Base-by-base conservation (phyloP, 495 filamentous ascomycete species). In the Daldinia caldariorum region DNA sequence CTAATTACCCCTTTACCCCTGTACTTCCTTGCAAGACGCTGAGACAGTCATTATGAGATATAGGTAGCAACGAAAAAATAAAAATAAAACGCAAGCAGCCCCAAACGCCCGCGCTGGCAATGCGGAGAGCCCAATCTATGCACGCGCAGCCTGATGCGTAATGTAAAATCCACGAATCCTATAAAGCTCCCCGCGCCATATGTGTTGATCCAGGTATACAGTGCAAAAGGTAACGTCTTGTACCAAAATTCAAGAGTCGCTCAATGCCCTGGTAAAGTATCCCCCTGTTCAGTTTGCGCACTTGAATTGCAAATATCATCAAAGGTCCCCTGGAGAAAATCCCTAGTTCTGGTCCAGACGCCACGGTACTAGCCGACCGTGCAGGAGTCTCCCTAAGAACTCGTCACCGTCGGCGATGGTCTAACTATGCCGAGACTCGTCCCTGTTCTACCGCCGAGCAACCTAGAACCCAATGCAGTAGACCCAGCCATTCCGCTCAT, bases 371-470 rank as follows among this genome's bases (percentile, higher is more conserved):
- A 73, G 34, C 57, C 49, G 58, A 73, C 67, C 59, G 45, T 66
- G 37, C 71, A 73, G 58, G 71, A 2, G 29, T 70, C 71, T 58
- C 47, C 71, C 71, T 73, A 73, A 66, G 71, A 73, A 45, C 70
- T 66, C 34, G 66, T 43, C 22, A 39, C 14, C 45, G 67, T 63
- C 63, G 66, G 56, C 22, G 61, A 16, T 13, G 68, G 45, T 54
- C 60, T 43, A 14, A 58, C 45, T 26, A 56, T 56, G 45, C 39
- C 29, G 0, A 41, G 16, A 10, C 31, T 50, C 12, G 63, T 45
- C 8, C 63, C 61, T 14, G 13, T 43, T 38, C 61, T 68, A 29
- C 60, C 47, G 14, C 72, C 56, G 37, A 73, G 61, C 4, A 69
- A 47, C 20, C 67, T 70, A 38, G 63, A 63, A 9, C 61, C 72